Base-by-base conservation (phyloP, 768 basidiomycete genomes). In the Pisolithus albus region DNA sequence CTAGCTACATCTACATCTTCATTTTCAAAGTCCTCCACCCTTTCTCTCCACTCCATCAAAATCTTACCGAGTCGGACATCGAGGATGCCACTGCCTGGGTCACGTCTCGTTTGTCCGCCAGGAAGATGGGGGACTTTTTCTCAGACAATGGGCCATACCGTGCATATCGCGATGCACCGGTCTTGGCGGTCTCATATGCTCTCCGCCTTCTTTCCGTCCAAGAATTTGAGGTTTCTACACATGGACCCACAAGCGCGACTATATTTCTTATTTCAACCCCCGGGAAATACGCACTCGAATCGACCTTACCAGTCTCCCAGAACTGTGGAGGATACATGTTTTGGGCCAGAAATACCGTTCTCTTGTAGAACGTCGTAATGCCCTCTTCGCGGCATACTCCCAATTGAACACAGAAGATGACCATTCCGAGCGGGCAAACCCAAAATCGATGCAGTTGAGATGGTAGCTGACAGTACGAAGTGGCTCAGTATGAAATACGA, bases 191-290 rank as follows among this genome's bases (percentile, higher is more conserved):
- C 54, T 82, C 85, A 2, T 80, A 76, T 57, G 82, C 86, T 45
- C 75, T 99, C 34, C 78, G 82, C 30, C 88, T 83, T 64, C 75
- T 98, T 50, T 94, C 97, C 68, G 69, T 91, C 46, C 82, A 92
- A 41, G 82, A 90, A 59, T 86, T 88, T 56, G 96, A 99, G 66
- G 93, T 97, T 7, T 92, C 96, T 94, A 92, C 69, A 83, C 98
- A 55, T 96, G 88, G 87, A 82, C 83, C 16, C 92, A 97, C 74
- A 90, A 89, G 61, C 80, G 88, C 36, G 96, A 99, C 65, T 86
- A 89, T 62, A 86, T 98, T 60, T 82, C 83, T 42, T 80, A 87
- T 65, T 89, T 88, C 67, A 88, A 92, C 61, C 75, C 81, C 44
- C 65, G 71, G 28, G 83, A 86, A 52, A 76, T 82, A 47, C 73